Evolutionary conservation across 1,284 basidiomycete genomes (phyloP), one percentile per base, ranked within the genome.

Genomic region (Trichosporon coremiiforme): DNA sequence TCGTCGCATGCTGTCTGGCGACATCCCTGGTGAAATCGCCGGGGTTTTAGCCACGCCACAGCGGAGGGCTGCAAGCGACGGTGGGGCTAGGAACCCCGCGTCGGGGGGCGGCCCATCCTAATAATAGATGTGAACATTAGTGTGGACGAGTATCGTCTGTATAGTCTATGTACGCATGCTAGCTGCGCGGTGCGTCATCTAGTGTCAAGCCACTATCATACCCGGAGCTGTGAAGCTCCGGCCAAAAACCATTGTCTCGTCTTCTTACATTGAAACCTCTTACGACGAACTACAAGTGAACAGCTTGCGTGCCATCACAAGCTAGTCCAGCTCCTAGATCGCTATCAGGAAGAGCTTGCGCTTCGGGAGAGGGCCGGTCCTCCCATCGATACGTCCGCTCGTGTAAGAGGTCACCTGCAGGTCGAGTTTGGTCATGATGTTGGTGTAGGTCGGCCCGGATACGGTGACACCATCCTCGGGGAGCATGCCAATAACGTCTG

Each of bases 1-100:
- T 71, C 93, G 90, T 84, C 91, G 91, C 36, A 95, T 97, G 92
- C 94, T 94, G 79, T 73, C 72, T 17, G 77, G 76, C 4, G 78
- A 75, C 29, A 64, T 65, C 66, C 65, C 73, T 20, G 69, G 66
- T 33, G 55, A 53, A 38, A 38, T 45, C 6, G 25, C 66, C 10
- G 41, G 70, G 13, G 50, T 55, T 15, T 22, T 63, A 41, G 64
- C 65, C 67, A 7, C 67, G 29, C 17, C 57, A 35, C 57, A 60
- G 31, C 17, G 57, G 17, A 20, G 57, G 57, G 41, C 31, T 5
- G 41, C 41, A 22, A 65, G 64, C 45, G 64, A 65, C 9, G 41
- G 64, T 12, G 41, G 57, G 31, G 31, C 57, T 31, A 60, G 29
- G 17, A 60, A 33, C 57, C 17, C 57, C 4, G 57, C 57, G 17